Evolutionary conservation across 441 rosid genomes (phyloP).

Genomic region (Populus hybrid): DNA sequence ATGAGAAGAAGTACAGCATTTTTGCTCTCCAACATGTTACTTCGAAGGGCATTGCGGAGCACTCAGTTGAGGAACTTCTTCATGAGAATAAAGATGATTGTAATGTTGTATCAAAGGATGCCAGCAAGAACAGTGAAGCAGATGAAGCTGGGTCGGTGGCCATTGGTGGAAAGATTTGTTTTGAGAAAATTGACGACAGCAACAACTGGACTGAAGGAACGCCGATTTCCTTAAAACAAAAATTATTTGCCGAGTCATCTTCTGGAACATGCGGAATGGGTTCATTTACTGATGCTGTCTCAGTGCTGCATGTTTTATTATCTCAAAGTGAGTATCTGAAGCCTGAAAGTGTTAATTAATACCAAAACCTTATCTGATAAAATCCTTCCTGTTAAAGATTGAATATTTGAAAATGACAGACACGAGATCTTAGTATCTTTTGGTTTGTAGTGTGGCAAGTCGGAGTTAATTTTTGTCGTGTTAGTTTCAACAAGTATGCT

Average conservation of each 20-base stretch:
- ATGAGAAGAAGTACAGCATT: not conserved
- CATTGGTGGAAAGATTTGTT: not conserved
- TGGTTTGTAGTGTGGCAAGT: not conserved
- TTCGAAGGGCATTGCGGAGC: not conserved
- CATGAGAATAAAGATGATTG: not conserved
- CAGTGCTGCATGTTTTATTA: not conserved
- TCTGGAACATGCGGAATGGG: not conserved
- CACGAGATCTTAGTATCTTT: not conserved
- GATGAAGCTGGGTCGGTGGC: not conserved
- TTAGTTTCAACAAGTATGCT: not conserved
- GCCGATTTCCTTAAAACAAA: not conserved
- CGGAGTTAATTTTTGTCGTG: not conserved
- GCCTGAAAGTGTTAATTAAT: not conserved
- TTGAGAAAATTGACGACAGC: not conserved
- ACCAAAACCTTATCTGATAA: not conserved
- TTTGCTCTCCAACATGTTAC: not conserved
- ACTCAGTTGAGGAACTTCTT: not conserved
- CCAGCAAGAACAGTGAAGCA: not conserved
- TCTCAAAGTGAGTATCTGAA: constrained; percentile 10
- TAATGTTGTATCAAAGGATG: not conserved
- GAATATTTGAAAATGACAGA: not conserved
- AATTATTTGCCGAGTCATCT: not conserved
- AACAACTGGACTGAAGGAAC: not conserved
- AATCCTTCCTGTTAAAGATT: not conserved
- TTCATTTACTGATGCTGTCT: not conserved